These are phyloP conservation scores for Botrytis aclada DNA, from an alignment of 2,329 filamentous ascomycete species.

Conservation along the genomic window DNA sequence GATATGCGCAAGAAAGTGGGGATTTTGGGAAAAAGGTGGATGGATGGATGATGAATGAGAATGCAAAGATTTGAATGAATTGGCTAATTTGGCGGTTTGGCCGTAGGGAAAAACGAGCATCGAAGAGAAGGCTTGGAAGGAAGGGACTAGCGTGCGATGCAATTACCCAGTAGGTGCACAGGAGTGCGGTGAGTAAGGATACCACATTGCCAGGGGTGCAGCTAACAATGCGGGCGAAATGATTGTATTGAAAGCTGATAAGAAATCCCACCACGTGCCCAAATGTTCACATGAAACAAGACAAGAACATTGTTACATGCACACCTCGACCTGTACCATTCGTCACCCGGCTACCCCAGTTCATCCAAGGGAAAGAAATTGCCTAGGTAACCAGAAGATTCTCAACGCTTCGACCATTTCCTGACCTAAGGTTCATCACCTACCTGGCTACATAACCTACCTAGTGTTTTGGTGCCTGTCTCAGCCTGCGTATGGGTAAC, in stretches of 20 bases:
- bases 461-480: background rate
- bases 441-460: background rate
- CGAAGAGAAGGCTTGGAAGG: background rate
- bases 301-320: background rate
- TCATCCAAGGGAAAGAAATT: background rate
- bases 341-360: background rate
- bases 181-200: background rate
- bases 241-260: background rate
- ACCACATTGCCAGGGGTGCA: background rate
- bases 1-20: slow-evolving; percentile 20
- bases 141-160: background rate
- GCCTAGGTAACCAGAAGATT: background rate
- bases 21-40: slow-evolving; percentile 7
- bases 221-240: background rate
- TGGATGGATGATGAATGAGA: slow-evolving; percentile 9
- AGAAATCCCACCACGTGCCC: background rate
- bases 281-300: background rate
- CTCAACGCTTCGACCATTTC: slow-evolving; percentile 1
- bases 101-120: background rate
- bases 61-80: background rate
- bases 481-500: background rate
- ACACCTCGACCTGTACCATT: background rate
- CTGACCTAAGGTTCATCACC: background rate
- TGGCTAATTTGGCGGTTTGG: background rate
- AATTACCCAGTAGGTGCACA: background rate